Conservation (phyloP, 495 filamentous ascomycete species). For the Evernia prunastri region DNA sequence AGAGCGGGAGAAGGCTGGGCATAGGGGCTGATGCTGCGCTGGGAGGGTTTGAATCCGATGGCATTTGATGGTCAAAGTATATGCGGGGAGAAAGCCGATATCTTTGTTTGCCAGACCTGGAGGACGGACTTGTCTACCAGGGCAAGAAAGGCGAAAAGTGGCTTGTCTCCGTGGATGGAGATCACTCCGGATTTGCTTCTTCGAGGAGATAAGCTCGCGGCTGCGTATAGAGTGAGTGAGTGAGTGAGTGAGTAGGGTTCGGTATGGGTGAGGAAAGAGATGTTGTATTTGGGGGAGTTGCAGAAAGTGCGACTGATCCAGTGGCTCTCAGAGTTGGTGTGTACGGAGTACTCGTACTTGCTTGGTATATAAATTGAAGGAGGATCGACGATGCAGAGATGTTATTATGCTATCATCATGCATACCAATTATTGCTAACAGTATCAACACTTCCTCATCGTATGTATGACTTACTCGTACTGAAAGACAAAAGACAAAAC, state of each 20-base stretch:
- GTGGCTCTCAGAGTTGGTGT: background rate
- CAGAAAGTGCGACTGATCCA: background rate
- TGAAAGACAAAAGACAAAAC: no score
- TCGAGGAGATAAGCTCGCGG: background rate
- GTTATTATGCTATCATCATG: no score
- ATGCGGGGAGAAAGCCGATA: background rate
- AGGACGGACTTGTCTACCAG: background rate
- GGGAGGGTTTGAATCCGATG: background rate
- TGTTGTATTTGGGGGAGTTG: background rate
- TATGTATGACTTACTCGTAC: no score
- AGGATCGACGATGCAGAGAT: background rate
- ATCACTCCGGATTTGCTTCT: background rate
- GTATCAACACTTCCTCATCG: background rate
- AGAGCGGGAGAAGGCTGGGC: slow-evolving; percentile 8
- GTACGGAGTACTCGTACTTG: no score
- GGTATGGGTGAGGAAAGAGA: background rate
- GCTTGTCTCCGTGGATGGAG: background rate
- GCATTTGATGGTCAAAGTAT: background rate
- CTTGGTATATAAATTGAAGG: no score
- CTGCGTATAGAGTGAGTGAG: no score
- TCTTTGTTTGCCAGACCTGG: background rate
- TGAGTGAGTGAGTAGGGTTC: no score
- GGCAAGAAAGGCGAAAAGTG: background rate
- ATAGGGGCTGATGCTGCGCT: slow-evolving; percentile 4
- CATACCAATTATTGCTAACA: no score